Conservation (phyloP, 2,329 filamentous ascomycete genomes). For the Geosmithia morbida region DNA sequence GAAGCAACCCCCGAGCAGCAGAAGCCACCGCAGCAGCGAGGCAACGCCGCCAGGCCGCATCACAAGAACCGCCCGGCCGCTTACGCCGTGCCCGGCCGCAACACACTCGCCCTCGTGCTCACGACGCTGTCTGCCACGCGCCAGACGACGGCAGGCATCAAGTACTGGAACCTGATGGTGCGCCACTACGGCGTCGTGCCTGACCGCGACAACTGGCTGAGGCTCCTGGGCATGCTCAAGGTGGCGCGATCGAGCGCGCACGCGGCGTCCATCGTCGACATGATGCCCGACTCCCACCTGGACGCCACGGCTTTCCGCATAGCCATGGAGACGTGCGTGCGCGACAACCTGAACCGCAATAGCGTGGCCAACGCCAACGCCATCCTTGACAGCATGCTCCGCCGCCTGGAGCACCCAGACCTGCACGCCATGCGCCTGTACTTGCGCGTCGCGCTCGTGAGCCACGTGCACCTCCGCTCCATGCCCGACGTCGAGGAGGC, state of each 20-base stretch:
- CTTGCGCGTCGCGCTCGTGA: conserved; percentile 38
- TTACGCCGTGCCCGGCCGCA: conserved; percentile 30
- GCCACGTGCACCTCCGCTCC: conserved; percentile 22
- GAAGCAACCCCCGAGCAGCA: background rate
- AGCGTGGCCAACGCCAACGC: conserved; percentile 49
- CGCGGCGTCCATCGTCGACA: conserved; percentile 41
- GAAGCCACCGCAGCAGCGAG: too few relatives aligned
- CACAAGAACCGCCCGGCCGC: background rate
- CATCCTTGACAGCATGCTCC: conserved; percentile 50
- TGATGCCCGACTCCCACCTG: conserved; percentile 31
- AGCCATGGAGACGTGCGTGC: conserved; percentile 58
- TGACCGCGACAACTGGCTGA: conserved; percentile 56
- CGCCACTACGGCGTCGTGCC: conserved; percentile 47
- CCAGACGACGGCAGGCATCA: conserved; percentile 44
- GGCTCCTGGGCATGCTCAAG: conserved; percentile 53
- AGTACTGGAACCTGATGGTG: conserved; percentile 69
- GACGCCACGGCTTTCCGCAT: conserved; percentile 46
- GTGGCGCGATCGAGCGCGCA: conserved; percentile 49
- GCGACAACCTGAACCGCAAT: conserved; percentile 64
- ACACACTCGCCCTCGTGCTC: conserved; percentile 56
- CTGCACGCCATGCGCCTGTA: conserved; percentile 36
- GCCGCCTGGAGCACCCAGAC: conserved; percentile 27
- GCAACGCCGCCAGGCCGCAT: too few relatives aligned
- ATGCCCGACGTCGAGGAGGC: conserved; percentile 16
- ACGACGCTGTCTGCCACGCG: conserved; percentile 46